Conservation (phyloP, 768 basidiomycete genomes). For the Xerocomellus chrysenteron region DNA sequence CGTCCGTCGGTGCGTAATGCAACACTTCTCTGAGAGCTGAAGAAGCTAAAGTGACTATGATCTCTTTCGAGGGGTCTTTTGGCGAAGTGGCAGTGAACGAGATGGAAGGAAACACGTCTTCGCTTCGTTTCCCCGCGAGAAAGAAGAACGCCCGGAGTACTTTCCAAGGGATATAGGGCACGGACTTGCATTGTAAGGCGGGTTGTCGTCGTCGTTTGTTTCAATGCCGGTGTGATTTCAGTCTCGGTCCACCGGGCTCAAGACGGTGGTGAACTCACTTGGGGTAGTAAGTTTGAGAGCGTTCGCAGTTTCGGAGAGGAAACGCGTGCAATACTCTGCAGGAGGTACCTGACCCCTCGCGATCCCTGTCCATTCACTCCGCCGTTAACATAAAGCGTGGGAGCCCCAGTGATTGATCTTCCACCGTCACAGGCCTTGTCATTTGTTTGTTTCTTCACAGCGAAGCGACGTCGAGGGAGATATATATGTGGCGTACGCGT, state of each 20-base stretch:
- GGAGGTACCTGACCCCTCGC: conserved; percentile 32
- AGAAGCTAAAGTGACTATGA: conserved; percentile 46
- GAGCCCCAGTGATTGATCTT: neutral
- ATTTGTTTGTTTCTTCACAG: neutral
- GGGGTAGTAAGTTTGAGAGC: conserved; percentile 52
- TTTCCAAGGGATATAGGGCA: conserved; percentile 71
- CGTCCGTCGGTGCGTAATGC: conserved; percentile 70
- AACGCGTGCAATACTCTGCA: conserved; percentile 48
- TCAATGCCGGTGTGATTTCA: neutral
- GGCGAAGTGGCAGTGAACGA: conserved; percentile 56
- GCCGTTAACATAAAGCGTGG: neutral
- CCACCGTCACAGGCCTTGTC: neutral
- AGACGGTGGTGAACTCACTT: conserved; percentile 39
- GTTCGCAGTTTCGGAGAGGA: conserved; percentile 57
- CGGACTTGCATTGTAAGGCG: conserved; percentile 40
- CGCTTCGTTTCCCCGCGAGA: conserved; percentile 84
- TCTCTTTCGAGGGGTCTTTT: conserved; percentile 39
- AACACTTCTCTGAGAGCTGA: conserved; percentile 59
- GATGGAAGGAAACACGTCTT: conserved; percentile 75
- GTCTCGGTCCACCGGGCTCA: neutral
- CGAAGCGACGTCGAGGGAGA: neutral
- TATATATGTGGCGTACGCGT: neutral
- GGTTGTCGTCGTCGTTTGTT: conserved; percentile 1
- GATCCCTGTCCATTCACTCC: neutral
- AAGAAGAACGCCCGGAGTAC: conserved; percentile 69